Base-by-base conservation (phyloP, 345 rosid genomes). In the Salix suchowensis region DNA sequence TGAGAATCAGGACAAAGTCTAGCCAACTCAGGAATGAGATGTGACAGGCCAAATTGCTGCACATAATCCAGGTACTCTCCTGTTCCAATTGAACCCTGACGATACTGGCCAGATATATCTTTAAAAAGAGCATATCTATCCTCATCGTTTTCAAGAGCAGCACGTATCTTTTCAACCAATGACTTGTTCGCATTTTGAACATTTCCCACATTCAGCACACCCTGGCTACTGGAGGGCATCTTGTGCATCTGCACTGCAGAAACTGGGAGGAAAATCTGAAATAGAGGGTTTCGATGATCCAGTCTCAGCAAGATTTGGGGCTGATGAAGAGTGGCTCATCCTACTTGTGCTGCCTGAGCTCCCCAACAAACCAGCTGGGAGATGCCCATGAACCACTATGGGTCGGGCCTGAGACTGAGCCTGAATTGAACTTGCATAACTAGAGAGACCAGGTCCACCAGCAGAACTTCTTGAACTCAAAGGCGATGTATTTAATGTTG, bases 231-330 rank as follows among this genome's bases (percentile, higher is more conserved):
- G 21, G 86, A 24, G 39, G 91, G 79, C 42, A 71, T 34, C 79
- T 82, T 89, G 50, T 67, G 86, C 30, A 83, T 68, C 62, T 76
- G 87, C 54, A 74, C 75, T 18, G 94, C 84, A 67, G 94, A 90
- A 82, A 94, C 92, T n/a, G 1, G 97, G 97, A 66, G 97, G 98
- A 74, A 96, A 94, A 78, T 89, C 96, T 3, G 86, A 82, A 76
- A 46, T 34, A 55, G 88, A 81, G 24, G 90, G 81, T 65, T 74
- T 83, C 42, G 65, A 55, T 36, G 79, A 74, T 78, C 82, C 74
- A 75, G 58, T 81, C 74, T 79, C 91, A 42, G 86, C 81, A 77
- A 96, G 90, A 82, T 84, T 86, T 71, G 97, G 93, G 52, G 91
- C 88, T 71, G 94, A 96, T 62, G 89, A 84, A 74, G 92, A 89